Evolutionary conservation across 768 basidiomycete species (phyloP), one percentile per base, ranked within the genome.

Genomic region (Mycena vitilis): DNA sequence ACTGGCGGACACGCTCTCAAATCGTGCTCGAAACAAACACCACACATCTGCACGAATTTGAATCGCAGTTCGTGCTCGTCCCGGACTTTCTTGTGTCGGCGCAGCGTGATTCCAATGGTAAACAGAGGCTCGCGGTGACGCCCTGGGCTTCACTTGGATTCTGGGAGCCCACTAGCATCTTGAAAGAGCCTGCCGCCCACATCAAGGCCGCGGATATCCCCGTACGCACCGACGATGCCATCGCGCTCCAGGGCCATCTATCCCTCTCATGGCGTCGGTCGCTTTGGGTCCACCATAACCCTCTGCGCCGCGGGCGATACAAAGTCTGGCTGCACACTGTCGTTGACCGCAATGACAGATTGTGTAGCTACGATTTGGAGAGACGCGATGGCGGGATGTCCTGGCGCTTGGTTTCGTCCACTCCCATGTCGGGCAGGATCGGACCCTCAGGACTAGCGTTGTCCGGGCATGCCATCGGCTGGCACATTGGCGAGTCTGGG

Each of bases 1-100:
- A 65, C 38, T 58, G 63, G 63, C 63, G 63, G 8, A 57, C 23
- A 23, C n/a, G 15, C 63, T 64, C 45, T 18, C 45, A 36, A 23
- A 16, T 57, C 8, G n/a, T 57, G 4, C 12, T 64, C 9, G 2
- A 11, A 11, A 23, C 34, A 5, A 11, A 36, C 22, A 36, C 3
- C 30, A 5, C 30, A 30, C 49, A 25, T 18, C 20, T 4, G 40
- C 22, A 30, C 30, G 30, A 30, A 30, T 30, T 30, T 30, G 9
- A 12, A 52, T 25, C 15, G 18, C 60, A 20, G 22, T 44, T 57
- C 23, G 63, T 47, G n/a, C 44, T 64, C n/a, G 37, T 37, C 38
- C 34, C 63, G 6, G 54, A 13, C 16, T 30, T 48, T 18, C 45
- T 64, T 18, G 36, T 64, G 38, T 34, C 49, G 2, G 5, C 54